phyloP scores from a whole-genome alignment of 73 alveolate species.

The Paramecium sexaurelia region DNA sequence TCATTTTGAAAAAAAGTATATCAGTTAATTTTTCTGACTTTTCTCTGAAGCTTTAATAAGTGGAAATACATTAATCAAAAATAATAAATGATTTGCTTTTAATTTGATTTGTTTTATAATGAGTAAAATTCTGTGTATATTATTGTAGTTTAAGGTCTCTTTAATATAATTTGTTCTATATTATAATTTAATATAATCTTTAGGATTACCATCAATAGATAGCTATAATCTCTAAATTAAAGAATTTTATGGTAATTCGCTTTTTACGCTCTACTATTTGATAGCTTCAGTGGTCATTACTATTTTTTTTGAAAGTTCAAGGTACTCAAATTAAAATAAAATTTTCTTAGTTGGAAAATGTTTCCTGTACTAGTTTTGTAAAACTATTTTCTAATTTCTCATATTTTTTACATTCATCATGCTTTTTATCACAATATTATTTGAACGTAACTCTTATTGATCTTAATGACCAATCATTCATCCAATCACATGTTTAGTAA shows the following conservation, averaged over 20 bases:
- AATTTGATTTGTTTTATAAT: not conserved
- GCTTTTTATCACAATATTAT: not conserved
- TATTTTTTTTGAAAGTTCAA: too few relatives aligned
- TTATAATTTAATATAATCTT: not conserved
- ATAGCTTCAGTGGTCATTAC: not conserved
- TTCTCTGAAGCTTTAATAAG: too few relatives aligned
- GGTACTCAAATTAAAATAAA: too few relatives aligned
- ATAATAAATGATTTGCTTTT: not conserved
- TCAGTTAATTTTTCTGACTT: too few relatives aligned
- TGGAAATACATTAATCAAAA: not conserved
- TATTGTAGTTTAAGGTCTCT: not conserved
- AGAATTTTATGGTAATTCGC: not conserved
- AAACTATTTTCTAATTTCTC: too few relatives aligned
- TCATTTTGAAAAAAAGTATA: too few relatives aligned
- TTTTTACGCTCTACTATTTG: not conserved
- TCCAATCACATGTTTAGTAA: not conserved
- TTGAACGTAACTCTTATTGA: not conserved
- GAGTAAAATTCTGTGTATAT: not conserved
- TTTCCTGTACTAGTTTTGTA: too few relatives aligned
- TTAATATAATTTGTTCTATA: not conserved
- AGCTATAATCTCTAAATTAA: not conserved
- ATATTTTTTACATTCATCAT: not conserved
- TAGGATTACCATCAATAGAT: not conserved
- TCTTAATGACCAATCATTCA: not conserved
- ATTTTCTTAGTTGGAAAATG: too few relatives aligned